Evolutionary conservation across 139 green algal species (phyloP).

Genomic region (Ettlia oleoabundans): DNA sequence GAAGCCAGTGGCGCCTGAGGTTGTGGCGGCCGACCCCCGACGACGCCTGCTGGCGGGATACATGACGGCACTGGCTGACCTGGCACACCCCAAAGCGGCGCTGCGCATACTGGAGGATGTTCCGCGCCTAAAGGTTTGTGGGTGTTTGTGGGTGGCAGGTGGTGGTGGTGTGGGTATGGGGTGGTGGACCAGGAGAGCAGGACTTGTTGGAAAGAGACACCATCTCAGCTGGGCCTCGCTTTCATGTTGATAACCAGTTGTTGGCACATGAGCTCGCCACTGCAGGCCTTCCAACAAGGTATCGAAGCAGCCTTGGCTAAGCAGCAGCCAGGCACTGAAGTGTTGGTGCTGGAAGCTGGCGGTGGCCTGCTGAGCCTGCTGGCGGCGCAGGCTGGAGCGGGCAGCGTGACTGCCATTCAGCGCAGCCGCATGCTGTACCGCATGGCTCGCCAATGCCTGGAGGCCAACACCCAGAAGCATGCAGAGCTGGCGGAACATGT

Average conservation of each 20-base stretch:
- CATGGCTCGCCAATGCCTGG: conserved; percentile 64
- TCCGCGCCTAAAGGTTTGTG: no score
- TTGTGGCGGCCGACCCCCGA: conserved; percentile 29
- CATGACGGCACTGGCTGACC: conserved; percentile 55
- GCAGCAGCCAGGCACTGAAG: conserved; percentile 31
- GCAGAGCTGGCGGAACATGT: neutral
- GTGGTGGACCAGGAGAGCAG: no score
- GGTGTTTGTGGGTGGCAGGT: no score
- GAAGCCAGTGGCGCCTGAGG: neutral
- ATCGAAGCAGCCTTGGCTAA: neutral
- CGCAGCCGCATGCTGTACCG: conserved; percentile 66
- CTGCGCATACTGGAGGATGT: conserved; percentile 48
- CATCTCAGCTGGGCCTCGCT: no score
- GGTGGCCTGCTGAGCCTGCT: conserved; percentile 56
- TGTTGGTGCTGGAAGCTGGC: conserved; percentile 56
- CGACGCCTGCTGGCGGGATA: conserved; percentile 44
- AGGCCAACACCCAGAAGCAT: conserved; percentile 38
- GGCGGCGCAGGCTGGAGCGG: conserved; percentile 44
- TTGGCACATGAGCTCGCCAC: no score
- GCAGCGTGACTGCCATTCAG: conserved; percentile 54
- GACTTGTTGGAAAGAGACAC: no score
- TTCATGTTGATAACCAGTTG: no score
- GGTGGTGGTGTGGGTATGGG: no score
- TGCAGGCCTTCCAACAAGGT: conserved; percentile 20
- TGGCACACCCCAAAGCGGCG: conserved; percentile 56